A percentile compares a stretch with the other conserved stretches of the same genome.
phyloP scores from a whole-genome alignment of 495 filamentous ascomycete species.

The Zalerion maritima region DNA sequence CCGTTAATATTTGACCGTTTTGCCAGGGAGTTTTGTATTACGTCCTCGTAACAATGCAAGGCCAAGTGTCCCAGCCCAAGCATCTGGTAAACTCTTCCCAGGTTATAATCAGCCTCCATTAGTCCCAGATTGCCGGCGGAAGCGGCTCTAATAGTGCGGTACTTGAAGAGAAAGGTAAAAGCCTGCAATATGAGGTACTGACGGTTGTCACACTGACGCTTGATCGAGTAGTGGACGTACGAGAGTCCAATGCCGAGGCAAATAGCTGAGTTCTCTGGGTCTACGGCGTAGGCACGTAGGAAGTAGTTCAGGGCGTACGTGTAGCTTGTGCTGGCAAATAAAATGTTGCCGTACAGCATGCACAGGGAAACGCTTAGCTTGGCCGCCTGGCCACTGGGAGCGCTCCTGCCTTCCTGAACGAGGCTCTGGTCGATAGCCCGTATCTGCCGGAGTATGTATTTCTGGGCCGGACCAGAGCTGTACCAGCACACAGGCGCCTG shows the following conservation, averaged over 20 bases:
- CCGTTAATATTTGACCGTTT: constrained; percentile 31
- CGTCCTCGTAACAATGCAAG: constrained; percentile 54
- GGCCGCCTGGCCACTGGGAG: constrained; percentile 11
- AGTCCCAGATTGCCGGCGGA: constrained; percentile 24
- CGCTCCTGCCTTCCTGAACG: constrained; percentile 11
- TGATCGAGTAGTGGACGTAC: constrained; percentile 74
- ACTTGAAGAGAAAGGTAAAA: constrained; percentile 62
- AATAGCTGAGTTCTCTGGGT: constrained; percentile 60
- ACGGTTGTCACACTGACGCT: constrained; percentile 76
- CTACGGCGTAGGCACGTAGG: constrained; percentile 66
- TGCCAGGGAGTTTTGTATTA: too few relatives aligned
- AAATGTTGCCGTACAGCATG: constrained; percentile 76
- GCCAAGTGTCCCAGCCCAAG: constrained; percentile 70
- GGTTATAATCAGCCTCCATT: constrained; percentile 80
- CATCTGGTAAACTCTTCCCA: constrained; percentile 65
- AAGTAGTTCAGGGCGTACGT: constrained; percentile 80
- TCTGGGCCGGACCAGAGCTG: constrained; percentile 51
- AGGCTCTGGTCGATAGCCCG: constrained; percentile 63
- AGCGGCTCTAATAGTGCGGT: constrained; percentile 42
- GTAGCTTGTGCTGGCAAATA: constrained; percentile 66
- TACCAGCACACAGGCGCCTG: constrained; percentile 43
- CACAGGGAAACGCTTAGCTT: constrained; percentile 50
- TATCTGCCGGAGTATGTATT: constrained; percentile 78
- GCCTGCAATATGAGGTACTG: constrained; percentile 78
- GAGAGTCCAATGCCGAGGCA: constrained; percentile 59